Base-by-base conservation (phyloP, 169 alveolate genomes). In the Plasmodium sp. region DNA sequence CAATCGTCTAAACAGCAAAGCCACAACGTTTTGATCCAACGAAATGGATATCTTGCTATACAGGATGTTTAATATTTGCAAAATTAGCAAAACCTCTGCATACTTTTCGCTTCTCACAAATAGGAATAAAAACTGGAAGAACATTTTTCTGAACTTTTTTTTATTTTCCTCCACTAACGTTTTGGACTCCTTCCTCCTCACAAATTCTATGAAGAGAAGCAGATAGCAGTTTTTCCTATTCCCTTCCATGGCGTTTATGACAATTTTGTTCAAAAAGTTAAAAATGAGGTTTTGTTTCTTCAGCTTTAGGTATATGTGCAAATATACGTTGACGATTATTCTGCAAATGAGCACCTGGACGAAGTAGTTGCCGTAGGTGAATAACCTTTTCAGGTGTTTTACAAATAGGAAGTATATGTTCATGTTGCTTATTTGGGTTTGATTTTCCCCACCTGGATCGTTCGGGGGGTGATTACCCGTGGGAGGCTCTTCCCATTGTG, bases 291-390 rank as follows among this genome's bases (percentile, higher is more conserved):
- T 92, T 54, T 81, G 72, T 31, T 77, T 92, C 73, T 92, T 92
- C 80, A 92, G 75, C 75, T 92, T 92, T 82, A 92, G n/a, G 58
- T 92, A 92, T 33, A 92, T 92, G 41, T 92, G 95, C n/a, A 92
- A 51, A 51, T 92, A 92, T 3, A 92, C 84, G 73, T 92, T 92
- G 58, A 82, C 85, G 16, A 92, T 34, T 43, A 92, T 92, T 82
- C 95, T 81, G 41, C 92, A 92, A 34, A 92, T 75, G 27, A 92
- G 71, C 39, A 72, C 84, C 43, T 92, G 95, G 45, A 92, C 84
- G 77, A 92, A 92, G 58, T 92, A 92, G 48, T 92, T 92, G 16
- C 92, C 95, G 33, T 73, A 72, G 2, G 10, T 92, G 18, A 92
- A 56, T 72, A 92, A 82, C 79, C 82, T 92, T 79, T 92, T 82